These are phyloP conservation scores for Gentiana dahurica DNA, from an alignment of 257 asterid species.

Conservation along the genomic window DNA sequence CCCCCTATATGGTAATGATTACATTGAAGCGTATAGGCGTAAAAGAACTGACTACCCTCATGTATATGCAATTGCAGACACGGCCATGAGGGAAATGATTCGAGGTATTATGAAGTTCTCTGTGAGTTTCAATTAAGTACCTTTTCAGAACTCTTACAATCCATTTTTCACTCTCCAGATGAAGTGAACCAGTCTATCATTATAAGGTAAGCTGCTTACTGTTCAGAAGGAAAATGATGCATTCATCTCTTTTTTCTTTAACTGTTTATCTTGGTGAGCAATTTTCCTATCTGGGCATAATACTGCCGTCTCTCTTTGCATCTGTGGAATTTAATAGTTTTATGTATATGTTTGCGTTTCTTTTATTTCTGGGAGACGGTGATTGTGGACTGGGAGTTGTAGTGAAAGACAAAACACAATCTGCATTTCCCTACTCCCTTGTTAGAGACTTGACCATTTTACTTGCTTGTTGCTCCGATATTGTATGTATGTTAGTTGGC, in stretches of 20 bases:
- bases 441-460: too few species aligned
- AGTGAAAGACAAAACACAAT: too few species aligned
- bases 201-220: conserved; percentile 59
- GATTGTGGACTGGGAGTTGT: too few species aligned
- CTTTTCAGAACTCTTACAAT: conserved; percentile 14
- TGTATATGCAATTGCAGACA: conserved; percentile 91
- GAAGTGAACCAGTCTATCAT: conserved; percentile 97
- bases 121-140: conserved; percentile 6
- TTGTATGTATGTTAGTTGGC: too few species aligned
- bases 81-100: conserved; percentile 94
- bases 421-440: too few species aligned
- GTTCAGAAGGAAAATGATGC: conserved; percentile 4
- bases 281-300: neutral
- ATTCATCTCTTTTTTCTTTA: conserved; percentile 3
- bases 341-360: too few species aligned
- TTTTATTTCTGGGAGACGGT: too few species aligned
- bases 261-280: neutral
- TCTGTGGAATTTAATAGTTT: neutral
- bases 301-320: neutral
- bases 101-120: conserved; percentile 50
- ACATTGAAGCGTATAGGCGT: conserved; percentile 71
- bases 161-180: conserved; percentile 50
- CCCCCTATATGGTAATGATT: conserved; percentile 60
- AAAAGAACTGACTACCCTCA: conserved; percentile 74
- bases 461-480: too few species aligned